Conservation (phyloP, 805 yeast species). For the Scheffersomyces ergatensis region DNA sequence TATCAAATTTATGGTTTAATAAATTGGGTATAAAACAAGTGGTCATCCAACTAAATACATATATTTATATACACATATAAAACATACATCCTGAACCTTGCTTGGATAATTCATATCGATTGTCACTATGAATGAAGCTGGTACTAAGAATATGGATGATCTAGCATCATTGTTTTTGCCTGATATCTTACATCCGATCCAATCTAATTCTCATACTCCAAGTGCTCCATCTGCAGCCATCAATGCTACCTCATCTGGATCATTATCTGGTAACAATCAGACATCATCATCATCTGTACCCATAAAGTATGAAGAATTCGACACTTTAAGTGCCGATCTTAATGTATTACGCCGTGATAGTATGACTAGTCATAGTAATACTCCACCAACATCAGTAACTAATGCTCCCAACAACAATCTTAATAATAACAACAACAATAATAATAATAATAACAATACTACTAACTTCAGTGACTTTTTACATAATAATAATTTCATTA, state of each 20-base stretch:
- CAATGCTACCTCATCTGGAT: constrained; percentile 1
- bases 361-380: constrained; percentile 1
- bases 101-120: too few relatives aligned
- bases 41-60: too few relatives aligned
- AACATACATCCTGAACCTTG: too few relatives aligned
- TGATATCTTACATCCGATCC: constrained; percentile 28
- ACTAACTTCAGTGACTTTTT: constrained; percentile 9
- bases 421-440: too few relatives aligned
- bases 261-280: neutral
- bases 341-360: constrained; percentile 3
- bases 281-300: neutral
- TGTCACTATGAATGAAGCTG: constrained; percentile 25
- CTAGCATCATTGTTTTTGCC: constrained; percentile 41
- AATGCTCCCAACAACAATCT: neutral
- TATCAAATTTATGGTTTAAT: too few relatives aligned
- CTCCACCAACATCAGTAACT: neutral
- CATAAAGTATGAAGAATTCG: constrained; percentile 4
- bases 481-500: constrained; percentile 17
- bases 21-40: too few relatives aligned
- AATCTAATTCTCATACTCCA: constrained; percentile 1
- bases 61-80: too few relatives aligned
- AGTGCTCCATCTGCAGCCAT: neutral
- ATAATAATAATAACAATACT: constrained; percentile 1
- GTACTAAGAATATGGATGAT: constrained; percentile 26
- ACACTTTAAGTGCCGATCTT: constrained; percentile 3